phyloP scores from a whole-genome alignment of 805 yeast genomes.

The Yarrowia sp. region DNA sequence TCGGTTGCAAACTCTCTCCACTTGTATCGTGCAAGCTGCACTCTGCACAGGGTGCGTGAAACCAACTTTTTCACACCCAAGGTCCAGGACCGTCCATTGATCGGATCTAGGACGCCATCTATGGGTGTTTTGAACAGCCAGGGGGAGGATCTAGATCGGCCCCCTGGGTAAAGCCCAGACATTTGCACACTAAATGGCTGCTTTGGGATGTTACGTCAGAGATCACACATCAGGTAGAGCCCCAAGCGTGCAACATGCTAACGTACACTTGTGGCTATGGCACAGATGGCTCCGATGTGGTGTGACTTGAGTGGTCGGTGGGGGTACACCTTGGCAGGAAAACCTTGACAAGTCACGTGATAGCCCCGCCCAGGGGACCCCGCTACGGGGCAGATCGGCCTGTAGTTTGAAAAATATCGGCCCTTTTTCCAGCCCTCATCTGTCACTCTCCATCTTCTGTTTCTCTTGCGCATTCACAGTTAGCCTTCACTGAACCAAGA shows the following conservation, averaged over 20 bases:
- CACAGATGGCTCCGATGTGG: no score
- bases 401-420: no score
- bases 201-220: constrained; percentile 1
- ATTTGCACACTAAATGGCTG: background rate
- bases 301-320: no score
- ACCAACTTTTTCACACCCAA: constrained; percentile 9
- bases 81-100: constrained; percentile 1
- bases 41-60: constrained; percentile 17
- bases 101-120: constrained; percentile 11
- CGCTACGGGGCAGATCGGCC: no score
- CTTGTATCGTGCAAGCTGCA: constrained; percentile 24
- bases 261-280: background rate
- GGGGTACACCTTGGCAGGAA: no score
- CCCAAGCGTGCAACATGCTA: no score
- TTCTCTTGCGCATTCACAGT: background rate
- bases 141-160: background rate
- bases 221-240: no score
- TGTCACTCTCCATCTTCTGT: background rate
- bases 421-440: background rate
- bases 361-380: no score
- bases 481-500: constrained; percentile 14
- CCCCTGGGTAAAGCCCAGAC: background rate
- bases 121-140: background rate
- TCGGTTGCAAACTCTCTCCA: constrained; percentile 28
- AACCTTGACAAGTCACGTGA: background rate